Evolutionary conservation across 2,329 filamentous ascomycete species (phyloP).

Genomic region (Emergomyces africanus): DNA sequence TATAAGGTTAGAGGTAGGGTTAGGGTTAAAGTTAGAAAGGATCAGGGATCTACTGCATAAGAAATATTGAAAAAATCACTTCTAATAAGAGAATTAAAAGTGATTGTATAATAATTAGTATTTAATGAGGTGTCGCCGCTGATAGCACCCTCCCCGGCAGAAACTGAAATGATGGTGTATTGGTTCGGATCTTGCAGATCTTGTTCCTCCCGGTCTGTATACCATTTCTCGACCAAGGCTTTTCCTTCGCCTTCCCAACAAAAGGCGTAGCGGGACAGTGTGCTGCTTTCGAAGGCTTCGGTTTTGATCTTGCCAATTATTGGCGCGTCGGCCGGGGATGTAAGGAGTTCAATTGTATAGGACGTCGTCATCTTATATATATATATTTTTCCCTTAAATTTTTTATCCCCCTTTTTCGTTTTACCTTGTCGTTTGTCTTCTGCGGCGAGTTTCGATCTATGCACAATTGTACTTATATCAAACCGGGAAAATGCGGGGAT

Average conservation of each 20-base stretch:
- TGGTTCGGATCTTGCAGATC: constrained; percentile 2
- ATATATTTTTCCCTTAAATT: no score
- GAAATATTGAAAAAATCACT: no score
- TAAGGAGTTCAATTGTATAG: not conserved
- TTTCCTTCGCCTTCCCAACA: not conserved
- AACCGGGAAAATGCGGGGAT: no score
- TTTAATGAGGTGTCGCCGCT: no score
- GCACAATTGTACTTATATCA: no score
- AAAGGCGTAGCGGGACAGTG: not conserved
- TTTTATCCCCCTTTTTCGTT: not conserved
- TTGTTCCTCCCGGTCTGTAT: not conserved
- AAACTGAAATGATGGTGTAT: not conserved
- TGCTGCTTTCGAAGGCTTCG: not conserved
- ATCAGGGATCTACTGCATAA: no score
- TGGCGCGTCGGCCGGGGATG: not conserved
- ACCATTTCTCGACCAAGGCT: constrained; percentile 1
- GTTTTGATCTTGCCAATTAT: not conserved
- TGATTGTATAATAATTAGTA: no score
- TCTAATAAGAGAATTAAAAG: no score
- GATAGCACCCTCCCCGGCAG: not conserved
- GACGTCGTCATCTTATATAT: no score
- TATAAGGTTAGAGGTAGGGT: no score
- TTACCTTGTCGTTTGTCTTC: not conserved
- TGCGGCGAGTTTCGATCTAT: no score
- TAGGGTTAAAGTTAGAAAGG: no score